Evolutionary conservation across 2,329 filamentous ascomycete species (phyloP).

Genomic region (Neophaeococcomyces aloes): DNA sequence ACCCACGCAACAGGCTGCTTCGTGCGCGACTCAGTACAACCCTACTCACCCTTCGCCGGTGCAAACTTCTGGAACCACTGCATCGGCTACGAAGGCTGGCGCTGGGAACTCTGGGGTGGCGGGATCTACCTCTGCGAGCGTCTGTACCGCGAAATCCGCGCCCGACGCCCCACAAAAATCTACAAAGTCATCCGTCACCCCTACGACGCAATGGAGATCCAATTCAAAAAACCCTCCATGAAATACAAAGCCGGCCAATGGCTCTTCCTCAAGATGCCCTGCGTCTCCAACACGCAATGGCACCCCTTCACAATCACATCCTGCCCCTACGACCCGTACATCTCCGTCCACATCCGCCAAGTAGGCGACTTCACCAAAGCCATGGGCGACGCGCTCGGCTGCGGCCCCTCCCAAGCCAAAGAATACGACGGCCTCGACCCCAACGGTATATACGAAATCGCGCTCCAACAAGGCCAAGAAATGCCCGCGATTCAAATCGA

Average conservation of each 20-base stretch:
- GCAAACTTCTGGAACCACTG: slow-evolving; percentile 80
- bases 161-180: slow-evolving; percentile 74
- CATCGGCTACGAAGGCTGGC: slow-evolving; percentile 90
- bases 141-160: slow-evolving; percentile 80
- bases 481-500: slow-evolving; percentile 89
- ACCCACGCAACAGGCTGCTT: slow-evolving; percentile 95
- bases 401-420: slow-evolving; percentile 74
- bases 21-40: slow-evolving; percentile 65
- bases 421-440: slow-evolving; percentile 85
- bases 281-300: slow-evolving; percentile 84
- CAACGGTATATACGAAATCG: slow-evolving; percentile 96
- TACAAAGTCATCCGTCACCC: slow-evolving; percentile 91
- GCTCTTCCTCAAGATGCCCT: slow-evolving; percentile 90
- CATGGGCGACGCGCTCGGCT: slow-evolving; percentile 93
- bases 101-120: slow-evolving; percentile 86
- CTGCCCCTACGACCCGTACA: slow-evolving; percentile 88
- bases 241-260: slow-evolving; percentile 97
- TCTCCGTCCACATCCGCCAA: slow-evolving; percentile 89
- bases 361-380: slow-evolving; percentile 90
- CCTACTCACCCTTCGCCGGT: slow-evolving; percentile 75
- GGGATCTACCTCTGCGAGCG: slow-evolving; percentile 79
- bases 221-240: slow-evolving; percentile 93
- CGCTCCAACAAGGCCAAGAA: slow-evolving; percentile 79
- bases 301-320: slow-evolving; percentile 99
- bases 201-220: slow-evolving; percentile 93